A percentile compares a stretch with the other conserved stretches of the same genome.
Evolutionary conservation across 352 stramenopile species (phyloP).

Genomic region (Phytophthora quininea): DNA sequence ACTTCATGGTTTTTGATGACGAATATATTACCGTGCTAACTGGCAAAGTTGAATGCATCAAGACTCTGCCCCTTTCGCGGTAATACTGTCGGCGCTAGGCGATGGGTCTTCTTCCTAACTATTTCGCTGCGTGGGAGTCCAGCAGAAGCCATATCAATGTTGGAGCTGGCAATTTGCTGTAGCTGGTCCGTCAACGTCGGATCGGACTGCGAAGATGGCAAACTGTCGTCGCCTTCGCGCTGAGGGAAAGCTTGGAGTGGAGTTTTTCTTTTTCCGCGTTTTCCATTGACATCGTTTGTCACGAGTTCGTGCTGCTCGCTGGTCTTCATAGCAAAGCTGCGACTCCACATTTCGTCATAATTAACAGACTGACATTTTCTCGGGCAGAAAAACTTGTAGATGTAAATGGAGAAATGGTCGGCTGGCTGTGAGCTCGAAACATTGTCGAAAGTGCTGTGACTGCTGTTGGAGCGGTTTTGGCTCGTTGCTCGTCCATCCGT

Average conservation of each 20-base stretch:
- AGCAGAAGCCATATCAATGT: slow-evolving; percentile 36
- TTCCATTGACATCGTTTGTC: slow-evolving; percentile 4
- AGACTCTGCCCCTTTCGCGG: slow-evolving; percentile 37
- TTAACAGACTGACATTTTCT: slow-evolving; percentile 29
- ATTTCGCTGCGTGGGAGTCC: slow-evolving; percentile 16
- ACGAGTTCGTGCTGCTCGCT: slow-evolving; percentile 25
- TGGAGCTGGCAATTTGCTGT: slow-evolving; percentile 35
- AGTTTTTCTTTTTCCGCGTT: slow-evolving; percentile 26
- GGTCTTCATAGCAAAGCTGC: slow-evolving; percentile 35
- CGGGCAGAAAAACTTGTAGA: slow-evolving; percentile 25
- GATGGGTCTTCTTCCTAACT: slow-evolving; percentile 38
- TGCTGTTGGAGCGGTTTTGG: slow-evolving; percentile 35
- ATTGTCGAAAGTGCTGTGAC: slow-evolving; percentile 36
- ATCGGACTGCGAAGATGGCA: neutral
- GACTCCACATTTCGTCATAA: slow-evolving; percentile 76
- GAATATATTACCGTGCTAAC: too few relatives aligned
- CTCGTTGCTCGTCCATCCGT: slow-evolving; percentile 47
- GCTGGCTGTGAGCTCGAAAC: slow-evolving; percentile 45
- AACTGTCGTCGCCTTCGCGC: slow-evolving; percentile 3
- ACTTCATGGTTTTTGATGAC: too few relatives aligned
- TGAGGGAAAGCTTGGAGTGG: slow-evolving; percentile 16
- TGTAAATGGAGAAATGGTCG: slow-evolving; percentile 18
- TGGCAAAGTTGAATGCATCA: slow-evolving; percentile 48
- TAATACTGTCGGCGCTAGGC: slow-evolving; percentile 39
- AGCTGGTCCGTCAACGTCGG: slow-evolving; percentile 28